Evolutionary conservation across 768 basidiomycete genomes (phyloP).

Genomic region (Lactarius sp.): DNA sequence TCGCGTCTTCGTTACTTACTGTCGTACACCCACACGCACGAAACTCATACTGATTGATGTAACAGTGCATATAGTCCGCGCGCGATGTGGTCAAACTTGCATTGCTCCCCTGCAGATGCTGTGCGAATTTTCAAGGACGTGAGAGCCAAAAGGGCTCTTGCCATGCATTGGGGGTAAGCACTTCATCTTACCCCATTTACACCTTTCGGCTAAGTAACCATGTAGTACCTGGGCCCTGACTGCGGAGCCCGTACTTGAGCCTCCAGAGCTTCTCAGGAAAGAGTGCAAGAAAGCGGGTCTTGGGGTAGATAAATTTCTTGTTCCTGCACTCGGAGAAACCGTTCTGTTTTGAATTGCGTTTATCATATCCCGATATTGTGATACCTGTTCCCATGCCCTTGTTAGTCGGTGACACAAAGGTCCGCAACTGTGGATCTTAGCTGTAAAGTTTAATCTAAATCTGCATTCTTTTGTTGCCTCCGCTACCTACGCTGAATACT

Average conservation of each 20-base stretch:
- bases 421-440: background rate
- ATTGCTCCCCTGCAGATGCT: conserved; percentile 63
- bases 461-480: too few relatives aligned
- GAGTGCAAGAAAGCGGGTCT: conserved; percentile 51
- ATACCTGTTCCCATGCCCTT: background rate
- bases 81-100: conserved; percentile 53
- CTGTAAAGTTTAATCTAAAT: too few relatives aligned
- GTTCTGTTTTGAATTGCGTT: conserved; percentile 25
- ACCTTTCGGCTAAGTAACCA: background rate
- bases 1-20: background rate
- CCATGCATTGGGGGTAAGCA: conserved; percentile 66
- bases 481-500: too few relatives aligned
- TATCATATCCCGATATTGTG: background rate
- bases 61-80: conserved; percentile 56
- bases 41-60: conserved; percentile 23
- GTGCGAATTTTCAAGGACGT: conserved; percentile 64
- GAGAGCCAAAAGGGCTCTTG: conserved; percentile 52
- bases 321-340: conserved; percentile 62
- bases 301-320: conserved; percentile 48
- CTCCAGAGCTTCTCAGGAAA: conserved; percentile 48
- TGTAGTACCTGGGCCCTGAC: conserved; percentile 51
- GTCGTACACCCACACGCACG: background rate
- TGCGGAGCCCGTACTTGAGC: conserved; percentile 53
- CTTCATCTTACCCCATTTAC: background rate
- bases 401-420: background rate